Percentiles rank a stretch among this genome's conserved stretches.
phyloP scores from a whole-genome alignment of 306 rosid genomes.

The Sophora flavescens region DNA sequence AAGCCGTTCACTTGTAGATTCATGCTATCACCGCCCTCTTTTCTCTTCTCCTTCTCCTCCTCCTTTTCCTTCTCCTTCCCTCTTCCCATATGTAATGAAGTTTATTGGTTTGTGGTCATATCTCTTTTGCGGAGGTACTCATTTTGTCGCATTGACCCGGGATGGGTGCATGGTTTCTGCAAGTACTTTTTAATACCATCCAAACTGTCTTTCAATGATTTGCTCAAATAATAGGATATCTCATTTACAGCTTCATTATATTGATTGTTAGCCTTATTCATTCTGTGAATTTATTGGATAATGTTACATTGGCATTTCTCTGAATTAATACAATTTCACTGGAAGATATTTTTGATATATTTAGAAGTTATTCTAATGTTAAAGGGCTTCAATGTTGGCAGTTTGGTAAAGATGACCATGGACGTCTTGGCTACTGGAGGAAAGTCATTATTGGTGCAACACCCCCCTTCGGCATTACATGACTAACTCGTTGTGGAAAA shows the following conservation, averaged over 20 bases:
- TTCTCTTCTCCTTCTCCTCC: too few species aligned
- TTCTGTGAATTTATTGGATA: background rate
- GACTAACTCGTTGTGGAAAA: too few species aligned
- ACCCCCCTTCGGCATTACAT: too few species aligned
- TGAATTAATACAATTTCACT: background rate
- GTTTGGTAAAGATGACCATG: conserved; percentile 98
- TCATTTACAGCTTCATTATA: background rate
- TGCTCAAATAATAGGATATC: conserved; percentile 10
- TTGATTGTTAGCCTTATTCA: background rate
- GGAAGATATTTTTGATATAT: background rate
- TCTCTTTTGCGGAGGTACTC: conserved; percentile 99
- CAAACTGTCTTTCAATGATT: conserved; percentile 21
- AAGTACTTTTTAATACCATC: conserved; percentile 44
- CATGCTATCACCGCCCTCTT: too few species aligned
- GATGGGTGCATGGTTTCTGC: conserved; percentile 94
- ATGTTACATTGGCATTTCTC: background rate
- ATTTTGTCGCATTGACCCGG: conserved; percentile 85
- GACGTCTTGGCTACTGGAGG: conserved; percentile 96
- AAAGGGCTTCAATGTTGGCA: conserved; percentile 42
- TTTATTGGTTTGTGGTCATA: conserved; percentile 54
- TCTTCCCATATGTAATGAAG: background rate
- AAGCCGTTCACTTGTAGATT: too few species aligned
- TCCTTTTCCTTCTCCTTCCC: too few species aligned
- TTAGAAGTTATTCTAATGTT: conserved; percentile 1
- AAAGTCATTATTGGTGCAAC: conserved; percentile 79